Conservation (phyloP, 768 basidiomycete species). For the Symmetrospora coprosmae region DNA sequence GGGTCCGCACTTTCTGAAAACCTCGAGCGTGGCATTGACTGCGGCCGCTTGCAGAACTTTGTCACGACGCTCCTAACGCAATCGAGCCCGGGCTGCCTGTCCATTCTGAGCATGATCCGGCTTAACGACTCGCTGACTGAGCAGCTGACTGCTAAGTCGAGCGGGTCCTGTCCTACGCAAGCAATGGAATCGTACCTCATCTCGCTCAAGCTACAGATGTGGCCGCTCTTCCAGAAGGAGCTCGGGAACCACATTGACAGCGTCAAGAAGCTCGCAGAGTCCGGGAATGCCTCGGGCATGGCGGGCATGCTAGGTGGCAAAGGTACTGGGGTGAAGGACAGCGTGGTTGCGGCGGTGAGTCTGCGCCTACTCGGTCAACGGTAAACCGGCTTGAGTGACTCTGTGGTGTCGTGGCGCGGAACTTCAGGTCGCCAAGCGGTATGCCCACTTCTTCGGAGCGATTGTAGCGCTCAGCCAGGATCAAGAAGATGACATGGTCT, state of each 20-base stretch:
- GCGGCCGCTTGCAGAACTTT: conserved; percentile 46
- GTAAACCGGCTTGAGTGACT: neutral
- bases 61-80: conserved; percentile 56
- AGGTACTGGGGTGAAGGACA: conserved; percentile 48
- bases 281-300: conserved; percentile 38
- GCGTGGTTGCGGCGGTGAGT: conserved; percentile 49
- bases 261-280: conserved; percentile 68
- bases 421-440: conserved; percentile 64
- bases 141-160: conserved; percentile 42
- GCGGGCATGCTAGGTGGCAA: conserved; percentile 44
- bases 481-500: conserved; percentile 90
- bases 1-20: conserved; percentile 25
- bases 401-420: no score
- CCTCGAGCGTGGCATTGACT: no score
- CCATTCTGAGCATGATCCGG: conserved; percentile 80
- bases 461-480: conserved; percentile 66
- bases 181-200: conserved; percentile 73
- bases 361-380: conserved; percentile 6
- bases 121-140: conserved; percentile 65
- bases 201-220: conserved; percentile 65
- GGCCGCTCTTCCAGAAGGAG: conserved; percentile 82
- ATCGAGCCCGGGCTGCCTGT: conserved; percentile 50
- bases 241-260: conserved; percentile 72
- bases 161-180: conserved; percentile 32
- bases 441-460: conserved; percentile 65